Evolutionary conservation across 2,329 filamentous ascomycete species (phyloP), one percentile per base, ranked within the genome.

Genomic region (Claviceps cyperi): DNA sequence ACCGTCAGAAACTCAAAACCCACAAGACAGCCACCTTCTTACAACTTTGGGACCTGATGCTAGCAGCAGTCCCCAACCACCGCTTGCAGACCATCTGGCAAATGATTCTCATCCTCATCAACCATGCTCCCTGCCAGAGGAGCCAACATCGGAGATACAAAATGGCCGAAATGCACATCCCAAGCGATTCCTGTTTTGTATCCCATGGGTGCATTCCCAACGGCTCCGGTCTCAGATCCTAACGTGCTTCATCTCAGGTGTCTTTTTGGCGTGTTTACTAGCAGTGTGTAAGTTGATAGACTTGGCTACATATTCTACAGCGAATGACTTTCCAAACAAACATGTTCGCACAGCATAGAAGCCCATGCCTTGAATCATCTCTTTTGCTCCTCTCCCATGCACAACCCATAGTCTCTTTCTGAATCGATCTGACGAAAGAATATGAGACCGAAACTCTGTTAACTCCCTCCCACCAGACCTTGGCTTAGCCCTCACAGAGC

Each of bases 401-500:
- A 22, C 19, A 43, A 22, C 6, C 21, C 41, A n/a, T 5, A 37
- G 28, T 37, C 28, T 17, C 13, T 22, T 37, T 15, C 17, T 13
- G 15, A 15, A 19, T 15, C 41, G 35, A 46, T 4, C 19, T 5
- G 6, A 38, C 13, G 13, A 37, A 17, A 21, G 4, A 28, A 38
- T 11, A 9, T 11, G 28, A 7, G n/a, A 19, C 17, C 37, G 2
- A 13, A 2, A 15, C 5, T 9, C 38, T 36, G 11, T 38, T 37
- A 32, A 47, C 38, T 35, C 14, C 36, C 28, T 11, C 9, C 40
- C 9, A 28, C 41, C 49, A 92, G 87, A 92, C 62, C 75, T 94
- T 55, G 78, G 78, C 5, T 75, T 94, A 43, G 77, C 81, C 19
- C 71, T 89, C 43, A 82, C 83, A 3, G 73, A 78, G 53, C 77